Evolutionary conservation across 768 basidiomycete genomes (phyloP).

Genomic region (Serendipita indica): DNA sequence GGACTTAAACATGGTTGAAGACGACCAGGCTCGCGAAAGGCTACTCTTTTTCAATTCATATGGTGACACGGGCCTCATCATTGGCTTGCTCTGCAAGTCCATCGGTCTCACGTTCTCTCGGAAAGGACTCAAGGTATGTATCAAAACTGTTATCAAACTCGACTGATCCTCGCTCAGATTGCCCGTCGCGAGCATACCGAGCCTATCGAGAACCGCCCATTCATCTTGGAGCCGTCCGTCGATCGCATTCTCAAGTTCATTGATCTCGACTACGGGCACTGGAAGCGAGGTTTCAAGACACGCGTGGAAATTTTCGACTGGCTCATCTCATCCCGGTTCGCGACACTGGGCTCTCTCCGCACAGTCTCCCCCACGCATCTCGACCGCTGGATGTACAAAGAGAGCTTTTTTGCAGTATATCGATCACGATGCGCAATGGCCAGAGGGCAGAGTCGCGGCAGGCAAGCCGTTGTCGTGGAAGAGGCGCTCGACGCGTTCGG

Average conservation of each 20-base stretch:
- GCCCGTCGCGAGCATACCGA: not conserved
- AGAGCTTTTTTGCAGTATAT: constrained; percentile 44
- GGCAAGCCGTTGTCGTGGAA: too few species aligned
- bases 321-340: constrained; percentile 39
- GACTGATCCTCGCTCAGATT: constrained; percentile 24
- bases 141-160: constrained; percentile 26
- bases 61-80: constrained; percentile 59
- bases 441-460: not conserved
- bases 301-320: constrained; percentile 43
- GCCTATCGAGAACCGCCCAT: constrained; percentile 21
- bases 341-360: too few species aligned
- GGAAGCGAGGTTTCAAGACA: constrained; percentile 39
- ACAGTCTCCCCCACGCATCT: constrained; percentile 21
- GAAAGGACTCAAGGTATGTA: constrained; percentile 43
- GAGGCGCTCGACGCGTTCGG: constrained; percentile 40
- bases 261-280: constrained; percentile 38
- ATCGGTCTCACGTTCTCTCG: constrained; percentile 35
- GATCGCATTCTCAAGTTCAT: constrained; percentile 40
- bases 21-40: constrained; percentile 36
- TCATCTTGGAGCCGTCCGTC: constrained; percentile 37
- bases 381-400: constrained; percentile 42
- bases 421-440: constrained; percentile 18
- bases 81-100: constrained; percentile 40
- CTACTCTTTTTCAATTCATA: constrained; percentile 45
- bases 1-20: constrained; percentile 45